Base-by-base conservation (phyloP, 2,329 filamentous ascomycete species). In the Lachnellula arida region DNA sequence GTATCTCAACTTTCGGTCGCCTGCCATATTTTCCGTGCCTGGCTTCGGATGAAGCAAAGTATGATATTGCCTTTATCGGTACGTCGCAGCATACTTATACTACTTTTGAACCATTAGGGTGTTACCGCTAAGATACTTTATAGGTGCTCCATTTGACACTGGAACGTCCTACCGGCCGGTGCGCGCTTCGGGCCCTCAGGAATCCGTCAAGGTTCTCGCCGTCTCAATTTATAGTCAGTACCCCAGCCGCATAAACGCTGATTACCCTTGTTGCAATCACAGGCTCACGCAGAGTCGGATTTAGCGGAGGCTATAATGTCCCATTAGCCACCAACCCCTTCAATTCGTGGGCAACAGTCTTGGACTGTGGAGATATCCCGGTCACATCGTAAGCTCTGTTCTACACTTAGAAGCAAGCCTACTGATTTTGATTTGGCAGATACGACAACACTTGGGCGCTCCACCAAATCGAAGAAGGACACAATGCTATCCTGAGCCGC, bases 51-150 rank as follows among this genome's bases (percentile, higher is more conserved):
- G 79, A 84, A 25, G 84, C 87, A 62, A 82, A 85, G 66, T 95
- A 88, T 65, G 90, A 95, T 62, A 92, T 95, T 72, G 90, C 90
- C 1, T 94, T 95, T 71, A 82, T 94, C 50, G 89, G 88, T 87
- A 71, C 50, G 75, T 66, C 23, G 22, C 17, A 37, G 14, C 3
- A 39, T 49, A 51, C 48, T 51, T 57, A 53, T 56, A 51, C 42
- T n/a, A 9, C 49, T 28, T 34, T 1, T 34, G 32, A 50, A 12
- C 49, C 39, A 50, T 59, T 44, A 62, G 58, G 49, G 53, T 57
- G 5, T 23, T 9, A 8, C 22, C 25, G 23, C 60, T 63, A 54
- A 61, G 40, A 49, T 54, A 15, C 28, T 3, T 32, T 53, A 43
- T 51, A 88, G 86, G 87, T 44, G 89, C 88, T 42, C 89, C 90